Percentiles rank a stretch among this genome's conserved stretches.
phyloP scores from a whole-genome alignment of 2,329 filamentous ascomycete species.

The Chaetomium olivaceum region DNA sequence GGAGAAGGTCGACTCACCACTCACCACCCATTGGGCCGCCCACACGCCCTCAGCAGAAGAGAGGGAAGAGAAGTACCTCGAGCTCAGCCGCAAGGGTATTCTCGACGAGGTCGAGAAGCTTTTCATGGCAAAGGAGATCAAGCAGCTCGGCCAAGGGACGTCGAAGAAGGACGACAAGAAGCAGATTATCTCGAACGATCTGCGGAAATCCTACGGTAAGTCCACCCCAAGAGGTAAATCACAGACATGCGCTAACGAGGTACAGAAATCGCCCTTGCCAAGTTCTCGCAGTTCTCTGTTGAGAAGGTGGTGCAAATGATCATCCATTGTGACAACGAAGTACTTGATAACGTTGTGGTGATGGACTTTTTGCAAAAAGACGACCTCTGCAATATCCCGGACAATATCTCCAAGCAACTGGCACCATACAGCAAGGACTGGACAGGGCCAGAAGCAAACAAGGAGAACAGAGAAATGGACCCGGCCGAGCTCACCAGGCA shows the following conservation, averaged over 20 bases:
- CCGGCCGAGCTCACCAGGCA: constrained; percentile 86
- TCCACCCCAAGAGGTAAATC: constrained; percentile 17
- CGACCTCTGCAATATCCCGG: constrained; percentile 87
- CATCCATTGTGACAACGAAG: constrained; percentile 88
- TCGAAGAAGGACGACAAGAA: constrained; percentile 94
- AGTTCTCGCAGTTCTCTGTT: constrained; percentile 81
- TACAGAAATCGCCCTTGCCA: constrained; percentile 82
- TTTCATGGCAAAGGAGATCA: constrained; percentile 96
- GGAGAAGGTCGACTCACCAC: constrained; percentile 94
- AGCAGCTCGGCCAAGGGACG: constrained; percentile 70
- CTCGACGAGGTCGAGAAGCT: constrained; percentile 96
- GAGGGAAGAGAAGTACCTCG: constrained; percentile 93
- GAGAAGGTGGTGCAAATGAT: constrained; percentile 91
- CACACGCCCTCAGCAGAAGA: constrained; percentile 83
- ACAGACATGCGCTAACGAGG: constrained; percentile 37
- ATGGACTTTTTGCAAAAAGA: constrained; percentile 97
- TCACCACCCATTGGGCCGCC: constrained; percentile 89
- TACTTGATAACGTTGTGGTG: constrained; percentile 84
- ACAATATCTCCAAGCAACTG: constrained; percentile 88
- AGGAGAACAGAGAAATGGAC: constrained; percentile 79
- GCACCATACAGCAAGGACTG: constrained; percentile 95
- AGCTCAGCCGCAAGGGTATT: constrained; percentile 91
- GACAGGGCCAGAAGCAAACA: constrained; percentile 82
- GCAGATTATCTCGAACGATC: constrained; percentile 87
- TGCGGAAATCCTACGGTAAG: constrained; percentile 82